Base-by-base conservation (phyloP, 2,329 filamentous ascomycete species). In the Colletotrichum filicis region DNA sequence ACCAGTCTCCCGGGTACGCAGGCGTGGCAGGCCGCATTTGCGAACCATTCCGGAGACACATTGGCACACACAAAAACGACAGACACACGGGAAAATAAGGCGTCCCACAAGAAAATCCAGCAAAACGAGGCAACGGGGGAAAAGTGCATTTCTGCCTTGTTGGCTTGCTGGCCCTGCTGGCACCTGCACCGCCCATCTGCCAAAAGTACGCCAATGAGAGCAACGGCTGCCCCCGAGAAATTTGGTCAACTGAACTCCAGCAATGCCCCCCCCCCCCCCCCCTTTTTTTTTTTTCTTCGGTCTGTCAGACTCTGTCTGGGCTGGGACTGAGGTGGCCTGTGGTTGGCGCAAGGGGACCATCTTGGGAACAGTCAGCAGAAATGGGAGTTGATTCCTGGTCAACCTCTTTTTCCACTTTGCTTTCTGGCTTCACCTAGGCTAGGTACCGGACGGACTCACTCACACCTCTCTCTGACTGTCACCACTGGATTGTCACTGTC, bases 341-440 rank as follows among this genome's bases (percentile, higher is more conserved):
- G 42, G 42, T 49, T 49, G 42, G 42, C 42, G n/a, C 56, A 30
- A 49, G 60, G 57, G 28, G 32, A 57, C 9, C 11, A 57, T 64
- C 67, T 42, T 62, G 22, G 64, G 68, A 71, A 52, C 37, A 58
- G 63, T 37, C 26, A 61, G 69, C 53, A 22, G 58, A 46, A 68
- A 69, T 59, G 69, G 69, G 69, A 63, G 42, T 63, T 32, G 42
- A 72, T 59, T 69, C 66, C 66, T 32, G 30, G 70, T 28, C n/a
- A 46, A 59, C 55, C 37, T 28, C 65, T 70, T 73, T 72, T 73
- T 73, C 66, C 70, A 73, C 70, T 73, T 73, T 69, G 42, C 26
- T 55, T 42, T 64, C 53, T 32, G 19, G 42, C 42, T 49, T 49
- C 14, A 42, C 14, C 14, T 16, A 53, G 9, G 19, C 60, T 24